Base-by-base conservation (phyloP, 306 rosid species). In the Biancaea sappan region DNA sequence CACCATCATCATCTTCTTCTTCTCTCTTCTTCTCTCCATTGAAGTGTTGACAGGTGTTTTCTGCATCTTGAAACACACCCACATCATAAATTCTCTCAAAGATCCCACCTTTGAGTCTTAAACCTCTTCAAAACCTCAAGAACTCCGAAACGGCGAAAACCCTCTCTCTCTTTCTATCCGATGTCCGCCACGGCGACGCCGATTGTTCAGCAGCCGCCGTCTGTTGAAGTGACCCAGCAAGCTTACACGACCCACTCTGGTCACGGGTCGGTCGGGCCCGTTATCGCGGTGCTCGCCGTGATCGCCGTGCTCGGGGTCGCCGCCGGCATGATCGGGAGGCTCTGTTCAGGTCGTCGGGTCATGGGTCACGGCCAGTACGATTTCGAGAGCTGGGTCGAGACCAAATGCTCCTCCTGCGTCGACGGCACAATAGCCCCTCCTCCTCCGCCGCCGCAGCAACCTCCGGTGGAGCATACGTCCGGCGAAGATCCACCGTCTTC, bases 291-390 rank as follows among this genome's bases (percentile, higher is more conserved):
- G 25, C 86, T 94, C 1, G 94, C 96, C 0, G 81, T 91, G 26
- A 88, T 94, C 70, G 77, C 90, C 14, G 70, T 91, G 63, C 83
- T 94, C 28, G 98, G 92, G 6, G 86, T 91, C 75, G 68, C 91
- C 0, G 94, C 97, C 0, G 97, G 84, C 8, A 84, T 94, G 89
- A 85, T 94, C 4, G 98, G 98, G 0, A 74, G 98, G 58, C 86
- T 94, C 74, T 94, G 98, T 53, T 89, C 93, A 18, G 96, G 94
- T 72, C 91, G 90, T 29, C 92, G 86, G 58, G 77, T 91, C 82
- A 84, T 89, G 86, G 97, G 98, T 54, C 74, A 81, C 12, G 87
- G 81, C 0, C 84, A 82, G 19, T 85, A 82, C 84, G 92, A 91
- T 81, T 43, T 94, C 56, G 91, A 94, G 61, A 80, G 82, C 10